Base-by-base conservation (phyloP, 257 asterid genomes). In the Ballota nigra region DNA sequence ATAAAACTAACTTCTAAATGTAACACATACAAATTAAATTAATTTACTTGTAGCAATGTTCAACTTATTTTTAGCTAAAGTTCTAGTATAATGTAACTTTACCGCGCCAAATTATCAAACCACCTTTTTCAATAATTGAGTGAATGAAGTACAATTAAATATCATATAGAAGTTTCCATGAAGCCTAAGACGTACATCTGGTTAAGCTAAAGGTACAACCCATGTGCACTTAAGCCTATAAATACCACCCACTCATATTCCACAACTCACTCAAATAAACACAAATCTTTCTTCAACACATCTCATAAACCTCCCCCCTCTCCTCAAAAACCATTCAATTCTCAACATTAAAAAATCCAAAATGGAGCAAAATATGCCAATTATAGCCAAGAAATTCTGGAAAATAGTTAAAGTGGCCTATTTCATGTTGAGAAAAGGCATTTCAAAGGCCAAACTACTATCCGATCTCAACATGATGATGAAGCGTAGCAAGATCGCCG, bases 401-500 rank as follows among this genome's bases (percentile, higher is more conserved):
- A 78, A 70, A 0, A 78, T 84, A 34, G 84, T 92, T 1, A 75
- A 74, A n/a, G 91, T 83, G 5, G 82, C 79, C 0, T 86, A 80
- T 56, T 83, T 82, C 87, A 84, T 92, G 98, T 19, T 92, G 63
- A 75, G 87, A 6, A 87, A 88, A 80, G 91, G 96, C 0, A 75
- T 92, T 10, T 84, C 93, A n/a, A 90, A 90, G 75, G 77, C 83
- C 1, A 92, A 90, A 20, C 13, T 90, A 7, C 52, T 90, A 26
- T 74, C 83, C 1, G 92, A 92, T 68, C 83, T 92, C 77, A 82
- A 56, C 86, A 47, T 82, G 75, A 59, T 85, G 72, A 64, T 88
- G 84, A 88, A 88, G 63, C 89, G 96, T 4, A 86, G 95, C 78
- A 92, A 92, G 73, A 74, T 90, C 2, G 96, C 95, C 51, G 91